Base-by-base conservation (phyloP, 164 flowering plant species). In the Pachysandra terminalis region DNA sequence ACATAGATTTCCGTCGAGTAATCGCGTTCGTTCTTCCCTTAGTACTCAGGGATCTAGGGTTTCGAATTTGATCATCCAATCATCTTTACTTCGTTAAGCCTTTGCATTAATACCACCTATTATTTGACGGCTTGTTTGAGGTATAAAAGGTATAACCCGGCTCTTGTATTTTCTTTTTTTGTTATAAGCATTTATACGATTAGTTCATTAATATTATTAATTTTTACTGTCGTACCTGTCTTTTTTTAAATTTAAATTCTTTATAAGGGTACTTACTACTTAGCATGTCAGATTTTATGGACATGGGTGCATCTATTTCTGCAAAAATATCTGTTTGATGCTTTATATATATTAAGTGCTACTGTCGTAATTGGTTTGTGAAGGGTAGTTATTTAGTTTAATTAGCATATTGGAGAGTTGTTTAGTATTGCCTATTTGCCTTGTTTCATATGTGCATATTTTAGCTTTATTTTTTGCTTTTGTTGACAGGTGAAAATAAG, bases 131-230 rank as follows among this genome's bases (percentile, higher is more conserved):
- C 10, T 68, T 51, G 27, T 71, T 63, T 27, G 59, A 75, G 79
- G 79, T 75, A 71, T 68, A 40, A 24, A 45, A 75, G 79, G 79
- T 75, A 71, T 68, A 40, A 24, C 4, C 10, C 51, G 17, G 51
- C 51, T 45, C 51, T 15, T 45, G 51, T 45, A 45, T 45, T 2
- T 45, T 12, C 51, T 5, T 45, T 45, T 45, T 45, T 45, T 5
- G 15, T 45, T 15, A 13, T 12, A 45, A 45, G 51, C 51, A 45
- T 45, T 32, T 32, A 32, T 32, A 7, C 7, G 51, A 10, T 12
- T 12, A 1, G 4, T 45, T 45, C 16, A 45, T 12, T 45, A 45
- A 45, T 32, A n/a, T n/a, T n/a, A 40, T 40, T 40, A 40, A 40
- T 10, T 10, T 45, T 45, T 45, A 10, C 51, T 13, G 14, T 45